These are phyloP conservation scores for Fusarium phyllophilum DNA, from an alignment of 2,329 filamentous ascomycete species.

Conservation along the genomic window DNA sequence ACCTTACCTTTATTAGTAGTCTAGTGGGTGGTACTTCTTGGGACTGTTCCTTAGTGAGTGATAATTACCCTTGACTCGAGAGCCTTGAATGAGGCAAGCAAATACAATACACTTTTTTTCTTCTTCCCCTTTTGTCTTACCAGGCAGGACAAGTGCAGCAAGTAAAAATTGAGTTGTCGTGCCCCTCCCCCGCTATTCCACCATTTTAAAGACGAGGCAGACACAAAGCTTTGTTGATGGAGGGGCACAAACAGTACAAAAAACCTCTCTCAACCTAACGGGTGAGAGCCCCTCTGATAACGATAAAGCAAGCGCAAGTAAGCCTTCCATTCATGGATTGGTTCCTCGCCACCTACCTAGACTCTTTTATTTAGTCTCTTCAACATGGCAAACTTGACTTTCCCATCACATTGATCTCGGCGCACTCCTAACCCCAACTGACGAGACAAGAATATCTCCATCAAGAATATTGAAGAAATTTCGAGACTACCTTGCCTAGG, in stretches of 20 bases:
- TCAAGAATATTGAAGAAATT: conserved; percentile 11
- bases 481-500: neutral
- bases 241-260: conserved; percentile 11
- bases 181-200: conserved; percentile 36
- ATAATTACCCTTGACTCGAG: neutral
- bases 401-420: neutral
- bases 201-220: neutral
- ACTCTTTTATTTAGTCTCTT: neutral
- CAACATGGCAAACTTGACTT: neutral
- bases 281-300: neutral
- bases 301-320: neutral
- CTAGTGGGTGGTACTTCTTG: neutral
- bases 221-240: conserved; percentile 6
- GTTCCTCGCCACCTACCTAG: neutral
- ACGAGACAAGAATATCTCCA: neutral
- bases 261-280: neutral
- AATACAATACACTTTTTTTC: neutral
- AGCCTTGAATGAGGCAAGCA: neutral
- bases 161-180: neutral
- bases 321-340: neutral
- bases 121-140: neutral
- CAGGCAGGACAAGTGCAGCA: neutral
- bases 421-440: neutral
- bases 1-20: neutral
- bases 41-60: neutral